A percentile compares a stretch with the other conserved stretches of the same genome.
phyloP scores from a whole-genome alignment of 2,329 filamentous ascomycete genomes.

The Blastomyces silverae region DNA sequence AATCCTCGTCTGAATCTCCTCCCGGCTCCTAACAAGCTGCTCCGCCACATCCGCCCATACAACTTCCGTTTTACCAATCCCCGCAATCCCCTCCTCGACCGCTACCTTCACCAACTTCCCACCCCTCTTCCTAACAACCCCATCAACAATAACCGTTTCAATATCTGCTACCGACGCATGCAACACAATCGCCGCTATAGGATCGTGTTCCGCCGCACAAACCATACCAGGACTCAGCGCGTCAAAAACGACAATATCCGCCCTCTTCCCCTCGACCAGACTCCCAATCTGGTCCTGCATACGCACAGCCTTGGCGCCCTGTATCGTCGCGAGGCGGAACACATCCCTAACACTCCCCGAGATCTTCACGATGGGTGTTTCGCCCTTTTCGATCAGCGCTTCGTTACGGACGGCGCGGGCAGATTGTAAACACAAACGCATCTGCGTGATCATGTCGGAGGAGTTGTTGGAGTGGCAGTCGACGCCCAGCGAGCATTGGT shows the following conservation, averaged over 20 bases:
- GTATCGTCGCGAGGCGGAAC: slow-evolving; percentile 28
- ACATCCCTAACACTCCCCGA: slow-evolving; percentile 25
- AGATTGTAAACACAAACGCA: slow-evolving; percentile 26
- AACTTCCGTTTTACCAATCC: not conserved
- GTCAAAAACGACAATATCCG: slow-evolving; percentile 31
- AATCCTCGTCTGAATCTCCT: slow-evolving; percentile 6
- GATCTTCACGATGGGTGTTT: slow-evolving; percentile 17
- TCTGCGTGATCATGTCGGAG: slow-evolving; percentile 26
- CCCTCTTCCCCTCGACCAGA: slow-evolving; percentile 27
- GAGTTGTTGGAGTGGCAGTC: slow-evolving; percentile 32
- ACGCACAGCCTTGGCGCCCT: slow-evolving; percentile 28
- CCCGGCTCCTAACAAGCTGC: slow-evolving; percentile 7
- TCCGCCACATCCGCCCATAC: slow-evolving; percentile 1
- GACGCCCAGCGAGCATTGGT: slow-evolving; percentile 26
- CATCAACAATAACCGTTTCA: slow-evolving; percentile 29
- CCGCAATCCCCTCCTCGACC: slow-evolving; percentile 4
- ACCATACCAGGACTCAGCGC: slow-evolving; percentile 25
- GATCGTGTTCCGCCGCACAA: slow-evolving; percentile 27
- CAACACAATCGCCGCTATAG: slow-evolving; percentile 29
- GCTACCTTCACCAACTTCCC: slow-evolving; percentile 15
- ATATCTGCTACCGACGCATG: slow-evolving; percentile 27
- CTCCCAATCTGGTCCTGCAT: slow-evolving; percentile 27
- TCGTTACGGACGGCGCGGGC: slow-evolving; percentile 23
- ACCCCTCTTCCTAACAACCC: slow-evolving; percentile 16
- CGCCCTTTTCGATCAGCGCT: slow-evolving; percentile 13